Base-by-base conservation (phyloP, 2,329 filamentous ascomycete genomes). In the Sclerotinia minor region DNA sequence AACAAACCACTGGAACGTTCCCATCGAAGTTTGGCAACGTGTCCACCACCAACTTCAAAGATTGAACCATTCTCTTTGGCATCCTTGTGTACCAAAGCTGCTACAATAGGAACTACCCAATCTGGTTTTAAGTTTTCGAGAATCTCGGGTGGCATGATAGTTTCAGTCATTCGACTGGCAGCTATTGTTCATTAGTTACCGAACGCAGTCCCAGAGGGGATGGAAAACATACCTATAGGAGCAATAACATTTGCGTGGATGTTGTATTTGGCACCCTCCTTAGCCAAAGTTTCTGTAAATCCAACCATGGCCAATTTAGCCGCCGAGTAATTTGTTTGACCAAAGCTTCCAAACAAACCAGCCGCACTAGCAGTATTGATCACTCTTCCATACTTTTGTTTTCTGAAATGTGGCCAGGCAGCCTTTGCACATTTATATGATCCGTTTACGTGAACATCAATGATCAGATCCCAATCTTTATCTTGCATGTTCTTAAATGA, bases 401-500 rank as follows among this genome's bases (percentile, higher is more conserved):
- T 98, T 77, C 94, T 87, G 86, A 99, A 98, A 81, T 98, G 85
- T 69, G 94, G 93, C 94, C 95, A 99, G 64, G 95, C 95, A 71
- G 95, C 95, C 79, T 89, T 89, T 70, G 95, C 86, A 79, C 92
- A 96, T 87, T 97, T 98, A 86, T 96, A 99, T 76, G 93, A 90
- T 75, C 95, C 95, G 78, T 88, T 91, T 75, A 97, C 89, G 81
- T 99, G 94, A 68, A 98, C 94, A 79, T 88, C 90, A 81, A 94
- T 92, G 78, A 97, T 91, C 74, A 97, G 82, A 78, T 99, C 94
- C 95, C 95, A 99, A 80, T 99, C 95, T 78, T 90, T 82, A 79
- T 99, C 95, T 80, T 90, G 95, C 87, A 98, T 96, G 82, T 98
- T 98, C 87, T 97, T 97, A 84, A 99, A 98, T 85, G 92, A 94